Base-by-base conservation (phyloP, 177 flowering plant species). In the Tripterygium wilfordii region DNA sequence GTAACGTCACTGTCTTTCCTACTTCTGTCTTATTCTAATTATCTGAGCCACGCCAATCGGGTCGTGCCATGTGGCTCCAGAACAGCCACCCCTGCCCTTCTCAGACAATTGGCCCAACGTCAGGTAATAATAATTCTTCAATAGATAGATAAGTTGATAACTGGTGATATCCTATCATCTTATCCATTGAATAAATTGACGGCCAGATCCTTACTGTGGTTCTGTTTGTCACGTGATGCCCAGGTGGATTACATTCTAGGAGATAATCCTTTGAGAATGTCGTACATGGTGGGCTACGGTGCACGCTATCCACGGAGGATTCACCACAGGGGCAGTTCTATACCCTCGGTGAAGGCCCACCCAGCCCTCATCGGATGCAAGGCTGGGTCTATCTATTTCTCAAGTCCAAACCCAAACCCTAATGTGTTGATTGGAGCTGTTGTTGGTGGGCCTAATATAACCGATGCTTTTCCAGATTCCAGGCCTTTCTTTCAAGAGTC, bases 211-310 rank as follows among this genome's bases (percentile, higher is more conserved):
- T n/a, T n/a, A n/a, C n/a, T n/a, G n/a, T n/a, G n/a, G n/a, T n/a
- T 54, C 16, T 45, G 18, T 39, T 5, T 23, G 6, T 21, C 4
- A 22, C 24, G n/a, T 4, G 24, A n/a, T n/a, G n/a, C n/a, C 15
- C 72, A 91, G 98, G 95, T 91, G 69, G 94, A 91, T 77, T 91
- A 91, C 71, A 88, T 91, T 59, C 85, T 88, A 3, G 98, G 98
- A 15, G 95, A 88, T 55, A 88, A 92, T 64, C 98, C 98, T 9
- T 4, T 82, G 64, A 26, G 67, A 50, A 82, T 88, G 84, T 92
- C 98, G 16, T 92, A 88, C 70, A 92, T 92, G 98, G 98, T 92
- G 25, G 98, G 96, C 1, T 92, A 92, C 33, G 95, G 98, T 37
- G 36, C 63, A 47, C 76, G 65, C 16, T 92, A 70, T 55, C 98